phyloP scores from a whole-genome alignment of 225 moss, liverwort and hornwort species.

The Anthoceros angustus region DNA sequence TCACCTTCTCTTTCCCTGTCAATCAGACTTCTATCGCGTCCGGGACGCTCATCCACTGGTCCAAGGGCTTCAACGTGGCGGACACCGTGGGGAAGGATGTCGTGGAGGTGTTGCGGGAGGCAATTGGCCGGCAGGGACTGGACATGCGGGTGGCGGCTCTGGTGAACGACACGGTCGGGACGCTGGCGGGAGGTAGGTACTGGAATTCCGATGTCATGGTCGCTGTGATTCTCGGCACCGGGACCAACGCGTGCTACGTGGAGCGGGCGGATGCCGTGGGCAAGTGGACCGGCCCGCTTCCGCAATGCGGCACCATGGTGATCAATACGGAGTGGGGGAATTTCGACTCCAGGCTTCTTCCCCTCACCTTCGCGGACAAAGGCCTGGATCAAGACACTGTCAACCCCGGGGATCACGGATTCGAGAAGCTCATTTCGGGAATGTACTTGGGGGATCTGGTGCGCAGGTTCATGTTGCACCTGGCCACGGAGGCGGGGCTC shows the following conservation, averaged over 20 bases:
- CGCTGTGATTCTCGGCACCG: slow-evolving; percentile 70
- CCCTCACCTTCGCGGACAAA: slow-evolving; percentile 28
- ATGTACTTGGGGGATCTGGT: slow-evolving; percentile 92
- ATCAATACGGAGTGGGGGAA: slow-evolving; percentile 46
- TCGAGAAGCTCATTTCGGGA: slow-evolving; percentile 89
- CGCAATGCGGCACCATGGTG: slow-evolving; percentile 47
- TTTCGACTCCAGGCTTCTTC: slow-evolving; percentile 28
- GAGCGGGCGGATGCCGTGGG: slow-evolving; percentile 52
- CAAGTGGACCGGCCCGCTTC: slow-evolving; percentile 38
- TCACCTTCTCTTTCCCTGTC: slow-evolving; percentile 73
- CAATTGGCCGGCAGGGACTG: slow-evolving; percentile 31
- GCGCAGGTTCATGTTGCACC: slow-evolving; percentile 56
- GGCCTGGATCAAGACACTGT: slow-evolving; percentile 34
- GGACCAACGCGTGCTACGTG: slow-evolving; percentile 69
- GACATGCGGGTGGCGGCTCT: slow-evolving; percentile 56
- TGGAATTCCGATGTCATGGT: slow-evolving; percentile 68
- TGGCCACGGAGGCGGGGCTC: slow-evolving; percentile 55
- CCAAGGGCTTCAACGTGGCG: slow-evolving; percentile 62
- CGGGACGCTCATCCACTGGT: slow-evolving; percentile 58
- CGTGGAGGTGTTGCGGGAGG: slow-evolving; percentile 46
- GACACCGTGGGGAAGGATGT: slow-evolving; percentile 61
- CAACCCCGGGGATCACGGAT: slow-evolving; percentile 48
- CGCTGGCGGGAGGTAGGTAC: slow-evolving; percentile 69
- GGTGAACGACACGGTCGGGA: slow-evolving; percentile 72
- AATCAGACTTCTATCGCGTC: slow-evolving; percentile 46